A percentile compares a stretch with the other conserved stretches of the same genome.
These are phyloP conservation scores for Elongisporangium senticosum DNA, from an alignment of 352 stramenopile genomes.

Conservation along the genomic window DNA sequence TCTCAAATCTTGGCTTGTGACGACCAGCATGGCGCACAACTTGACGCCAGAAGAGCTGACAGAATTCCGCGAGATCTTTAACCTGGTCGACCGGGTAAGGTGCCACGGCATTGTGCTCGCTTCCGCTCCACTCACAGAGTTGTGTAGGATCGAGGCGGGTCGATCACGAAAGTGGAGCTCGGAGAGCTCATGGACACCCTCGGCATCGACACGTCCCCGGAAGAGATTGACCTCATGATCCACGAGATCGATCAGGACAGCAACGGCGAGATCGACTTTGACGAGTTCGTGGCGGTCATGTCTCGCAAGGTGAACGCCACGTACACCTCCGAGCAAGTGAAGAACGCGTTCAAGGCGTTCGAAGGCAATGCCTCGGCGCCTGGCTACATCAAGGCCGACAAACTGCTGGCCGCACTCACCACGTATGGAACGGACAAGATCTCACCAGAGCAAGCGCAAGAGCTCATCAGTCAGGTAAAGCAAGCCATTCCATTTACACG, in stretches of 20 bases:
- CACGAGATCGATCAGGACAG: constrained; percentile 94
- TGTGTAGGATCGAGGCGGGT: constrained; percentile 84
- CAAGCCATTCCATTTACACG: too few species aligned
- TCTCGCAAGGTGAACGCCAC: constrained; percentile 91
- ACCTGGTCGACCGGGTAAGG: constrained; percentile 86
- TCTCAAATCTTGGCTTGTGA: not conserved
- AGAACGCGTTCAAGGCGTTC: constrained; percentile 84
- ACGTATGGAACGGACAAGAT: constrained; percentile 90
- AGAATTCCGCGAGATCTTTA: constrained; percentile 94
- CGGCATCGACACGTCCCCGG: constrained; percentile 88
- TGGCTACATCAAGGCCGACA: constrained; percentile 81
- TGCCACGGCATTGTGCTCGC: not conserved
- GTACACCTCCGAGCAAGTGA: constrained; percentile 92
- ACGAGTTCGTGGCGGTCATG: constrained; percentile 95
- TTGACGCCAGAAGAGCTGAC: constrained; percentile 78
- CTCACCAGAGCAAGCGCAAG: constrained; percentile 85
- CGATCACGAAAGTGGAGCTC: constrained; percentile 93
- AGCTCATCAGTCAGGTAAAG: constrained; percentile 85
- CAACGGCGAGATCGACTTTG: constrained; percentile 93
- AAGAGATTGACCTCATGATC: constrained; percentile 95
- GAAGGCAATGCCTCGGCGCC: constrained; percentile 56
- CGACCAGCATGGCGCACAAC: constrained; percentile 48
- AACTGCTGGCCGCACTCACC: constrained; percentile 80
- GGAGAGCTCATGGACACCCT: constrained; percentile 92
- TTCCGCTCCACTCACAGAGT: not conserved